Evolutionary conservation across 2,329 filamentous ascomycete genomes (phyloP).

Genomic region (Sporothrix variecibatus): DNA sequence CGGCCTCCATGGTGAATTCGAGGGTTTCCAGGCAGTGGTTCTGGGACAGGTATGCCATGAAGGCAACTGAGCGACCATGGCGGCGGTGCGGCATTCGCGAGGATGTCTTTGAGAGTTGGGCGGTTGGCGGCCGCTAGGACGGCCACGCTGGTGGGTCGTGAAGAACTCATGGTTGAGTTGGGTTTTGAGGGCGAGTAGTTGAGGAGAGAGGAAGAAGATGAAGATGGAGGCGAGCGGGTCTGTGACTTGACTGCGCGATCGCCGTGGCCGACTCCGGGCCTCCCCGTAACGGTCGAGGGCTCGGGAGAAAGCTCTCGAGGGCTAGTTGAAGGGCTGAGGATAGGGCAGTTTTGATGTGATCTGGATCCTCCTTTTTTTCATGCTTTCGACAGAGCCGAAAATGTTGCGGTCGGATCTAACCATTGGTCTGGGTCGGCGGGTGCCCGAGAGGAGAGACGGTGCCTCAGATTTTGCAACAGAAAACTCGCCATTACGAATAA

Average conservation of each 20-base stretch:
- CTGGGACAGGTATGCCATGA: slow-evolving; percentile 94
- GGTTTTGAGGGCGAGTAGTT: neutral
- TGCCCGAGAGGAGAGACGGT: neutral
- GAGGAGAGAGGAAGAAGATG: slow-evolving; percentile 16
- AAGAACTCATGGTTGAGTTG: slow-evolving; percentile 46
- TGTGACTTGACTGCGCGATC: slow-evolving; percentile 30
- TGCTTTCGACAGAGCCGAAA: slow-evolving; percentile 23
- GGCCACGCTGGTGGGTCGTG: slow-evolving; percentile 53
- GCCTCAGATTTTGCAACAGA: neutral
- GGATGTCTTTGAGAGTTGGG: slow-evolving; percentile 82
- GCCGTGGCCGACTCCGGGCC: slow-evolving; percentile 45
- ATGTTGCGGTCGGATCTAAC: neutral
- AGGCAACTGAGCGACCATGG: slow-evolving; percentile 87
- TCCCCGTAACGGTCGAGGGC: slow-evolving; percentile 45
- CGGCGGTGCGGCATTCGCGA: slow-evolving; percentile 79
- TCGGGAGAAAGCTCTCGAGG: slow-evolving; percentile 46
- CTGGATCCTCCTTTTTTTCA: slow-evolving; percentile 45
- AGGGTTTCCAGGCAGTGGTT: slow-evolving; percentile 96
- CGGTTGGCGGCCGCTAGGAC: slow-evolving; percentile 47
- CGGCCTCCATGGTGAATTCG: slow-evolving; percentile 94
- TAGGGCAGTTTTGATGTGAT: slow-evolving; percentile 42
- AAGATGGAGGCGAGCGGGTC: slow-evolving; percentile 18
- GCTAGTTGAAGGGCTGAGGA: slow-evolving; percentile 43
- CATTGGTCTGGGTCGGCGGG: neutral
- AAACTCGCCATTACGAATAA: neutral